These are phyloP conservation scores for Rhynchosporium secalis DNA, from an alignment of 2,329 filamentous ascomycete genomes.

Conservation along the genomic window DNA sequence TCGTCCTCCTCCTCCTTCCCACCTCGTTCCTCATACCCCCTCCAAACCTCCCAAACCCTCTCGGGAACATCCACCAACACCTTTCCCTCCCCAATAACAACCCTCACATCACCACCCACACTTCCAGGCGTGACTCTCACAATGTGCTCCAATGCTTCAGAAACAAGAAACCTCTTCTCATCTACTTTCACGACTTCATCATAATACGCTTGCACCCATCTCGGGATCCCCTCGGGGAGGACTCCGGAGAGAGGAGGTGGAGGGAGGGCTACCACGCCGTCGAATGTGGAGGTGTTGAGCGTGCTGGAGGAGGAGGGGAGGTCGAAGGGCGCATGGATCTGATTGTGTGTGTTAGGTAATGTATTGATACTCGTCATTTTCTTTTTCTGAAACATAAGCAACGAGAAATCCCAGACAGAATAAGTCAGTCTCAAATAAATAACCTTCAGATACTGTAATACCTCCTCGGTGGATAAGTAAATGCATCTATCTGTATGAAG, in stretches of 20 bases:
- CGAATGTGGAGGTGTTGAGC: constrained; percentile 10
- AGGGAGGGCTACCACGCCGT: constrained; percentile 23
- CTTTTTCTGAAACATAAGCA: too few species aligned
- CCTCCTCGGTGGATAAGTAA: too few species aligned
- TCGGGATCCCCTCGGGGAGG: constrained; percentile 11
- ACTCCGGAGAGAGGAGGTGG: not conserved
- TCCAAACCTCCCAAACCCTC: constrained; percentile 31
- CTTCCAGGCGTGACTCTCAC: constrained; percentile 17
- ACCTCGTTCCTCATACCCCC: constrained; percentile 28
- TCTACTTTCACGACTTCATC: constrained; percentile 28
- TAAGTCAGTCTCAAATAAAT: too few species aligned
- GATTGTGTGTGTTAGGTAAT: too few species aligned
- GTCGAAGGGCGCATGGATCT: constrained; percentile 20
- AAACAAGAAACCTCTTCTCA: constrained; percentile 31
- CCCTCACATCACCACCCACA: constrained; percentile 27
- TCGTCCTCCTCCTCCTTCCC: constrained; percentile 7
- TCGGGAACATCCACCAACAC: constrained; percentile 28
- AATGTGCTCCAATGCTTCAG: constrained; percentile 30
- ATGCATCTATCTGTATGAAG: too few species aligned
- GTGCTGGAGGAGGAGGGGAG: constrained; percentile 3
- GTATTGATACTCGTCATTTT: too few species aligned
- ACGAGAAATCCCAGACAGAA: too few species aligned
- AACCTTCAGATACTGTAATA: too few species aligned
- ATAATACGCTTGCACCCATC: constrained; percentile 33
- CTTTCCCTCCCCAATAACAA: constrained; percentile 32